phyloP scores from a whole-genome alignment of 2,329 filamentous ascomycete genomes.

The Colletotrichum noveboracense region DNA sequence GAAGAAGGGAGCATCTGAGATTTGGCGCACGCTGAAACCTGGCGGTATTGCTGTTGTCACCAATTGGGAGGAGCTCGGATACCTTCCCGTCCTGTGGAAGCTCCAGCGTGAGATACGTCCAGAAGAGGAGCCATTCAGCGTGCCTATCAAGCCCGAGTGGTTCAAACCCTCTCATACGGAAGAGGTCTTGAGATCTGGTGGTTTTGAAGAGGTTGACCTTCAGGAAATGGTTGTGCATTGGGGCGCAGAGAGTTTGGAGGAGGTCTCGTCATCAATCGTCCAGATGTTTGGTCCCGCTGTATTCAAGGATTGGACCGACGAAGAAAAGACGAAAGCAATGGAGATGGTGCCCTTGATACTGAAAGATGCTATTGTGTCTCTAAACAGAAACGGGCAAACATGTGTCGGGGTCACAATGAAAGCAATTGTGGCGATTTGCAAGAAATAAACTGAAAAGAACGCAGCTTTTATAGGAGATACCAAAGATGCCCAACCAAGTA shows the following conservation, averaged over 20 bases:
- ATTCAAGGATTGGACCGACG: conserved; percentile 2
- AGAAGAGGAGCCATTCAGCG: conserved; percentile 1
- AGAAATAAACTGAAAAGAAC: not conserved
- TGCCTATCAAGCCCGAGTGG: conserved; percentile 20
- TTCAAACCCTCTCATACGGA: conserved; percentile 1
- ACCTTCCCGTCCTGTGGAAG: conserved; percentile 15
- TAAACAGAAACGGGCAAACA: not conserved
- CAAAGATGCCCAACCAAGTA: no score
- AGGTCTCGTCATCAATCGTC: not conserved
- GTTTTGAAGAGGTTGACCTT: conserved; percentile 2
- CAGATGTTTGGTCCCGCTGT: not conserved
- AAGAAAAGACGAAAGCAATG: not conserved
- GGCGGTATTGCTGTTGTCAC: conserved; percentile 42
- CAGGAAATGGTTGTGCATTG: not conserved
- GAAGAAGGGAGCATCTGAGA: conserved; percentile 36
- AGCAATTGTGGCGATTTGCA: conserved; percentile 8
- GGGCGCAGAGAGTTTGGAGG: not conserved
- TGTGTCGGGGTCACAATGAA: conserved; percentile 1
- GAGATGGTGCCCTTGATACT: not conserved
- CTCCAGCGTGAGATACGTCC: conserved; percentile 21
- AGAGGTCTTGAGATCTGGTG: not conserved
- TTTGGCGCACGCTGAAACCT: conserved; percentile 40
- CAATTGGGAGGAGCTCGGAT: conserved; percentile 25
- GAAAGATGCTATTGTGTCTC: not conserved
- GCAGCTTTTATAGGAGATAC: no score